These are phyloP conservation scores for Vaccinium myrtillus DNA, from an alignment of 148 eudicot genomes.

Conservation along the genomic window DNA sequence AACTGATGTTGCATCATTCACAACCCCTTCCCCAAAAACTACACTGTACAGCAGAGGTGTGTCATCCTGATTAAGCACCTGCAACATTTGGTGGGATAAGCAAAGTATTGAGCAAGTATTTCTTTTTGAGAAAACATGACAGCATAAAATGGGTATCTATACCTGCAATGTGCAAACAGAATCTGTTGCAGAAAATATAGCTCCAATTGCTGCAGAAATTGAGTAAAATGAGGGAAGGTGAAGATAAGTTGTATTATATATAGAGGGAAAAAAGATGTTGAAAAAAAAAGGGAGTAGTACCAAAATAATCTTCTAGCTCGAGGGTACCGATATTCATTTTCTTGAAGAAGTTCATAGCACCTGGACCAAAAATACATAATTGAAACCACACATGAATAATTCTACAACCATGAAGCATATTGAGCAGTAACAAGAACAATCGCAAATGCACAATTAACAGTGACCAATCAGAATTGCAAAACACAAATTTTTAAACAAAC, in stretches of 20 bases:
- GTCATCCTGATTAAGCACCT: conserved; percentile 84
- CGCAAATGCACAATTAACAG: not conserved
- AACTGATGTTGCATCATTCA: conserved; percentile 84
- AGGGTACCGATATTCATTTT: conserved; percentile 55
- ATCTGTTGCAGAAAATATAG: conserved; percentile 78
- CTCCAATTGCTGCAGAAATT: conserved; percentile 58
- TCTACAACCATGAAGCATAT: conserved; percentile 1
- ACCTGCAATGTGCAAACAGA: conserved; percentile 84
- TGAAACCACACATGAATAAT: not conserved
- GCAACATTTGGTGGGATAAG: conserved; percentile 11
- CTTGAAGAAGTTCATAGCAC: conserved; percentile 47
- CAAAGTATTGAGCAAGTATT: not conserved
- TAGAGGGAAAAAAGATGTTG: not conserved
- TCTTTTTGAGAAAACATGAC: not conserved
- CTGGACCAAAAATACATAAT: conserved; percentile 25
- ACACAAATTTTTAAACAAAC: not conserved
- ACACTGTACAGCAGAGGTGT: conserved; percentile 77
- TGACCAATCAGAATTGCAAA: not conserved
- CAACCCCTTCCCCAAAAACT: conserved; percentile 88
- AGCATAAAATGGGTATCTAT: not conserved
- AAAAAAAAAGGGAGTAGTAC: conserved; percentile 28
- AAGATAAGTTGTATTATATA: not conserved
- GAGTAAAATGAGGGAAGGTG: not conserved
- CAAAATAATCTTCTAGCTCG: conserved; percentile 64
- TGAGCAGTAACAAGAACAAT: not conserved